phyloP scores from a whole-genome alignment of 257 asterid genomes.

The Sherardia arvensis region DNA sequence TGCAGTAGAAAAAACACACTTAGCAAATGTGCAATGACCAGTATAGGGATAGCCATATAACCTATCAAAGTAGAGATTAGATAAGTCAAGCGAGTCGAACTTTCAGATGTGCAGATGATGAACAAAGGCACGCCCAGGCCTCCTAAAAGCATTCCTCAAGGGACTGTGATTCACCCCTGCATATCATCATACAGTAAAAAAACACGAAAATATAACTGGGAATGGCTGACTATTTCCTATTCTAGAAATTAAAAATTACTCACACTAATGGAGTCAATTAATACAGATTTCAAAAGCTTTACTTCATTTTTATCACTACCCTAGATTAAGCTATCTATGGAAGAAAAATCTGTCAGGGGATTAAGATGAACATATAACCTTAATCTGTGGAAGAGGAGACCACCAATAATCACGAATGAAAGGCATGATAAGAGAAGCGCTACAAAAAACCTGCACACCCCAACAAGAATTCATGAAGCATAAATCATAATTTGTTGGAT shows the following conservation, averaged over 20 bases:
- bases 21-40: constrained; percentile 11
- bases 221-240: background rate
- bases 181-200: constrained; percentile 25
- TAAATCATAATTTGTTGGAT: background rate
- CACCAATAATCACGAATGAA: constrained; percentile 83
- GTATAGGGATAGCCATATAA: constrained; percentile 10
- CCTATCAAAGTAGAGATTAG: constrained; percentile 23
- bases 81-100: constrained; percentile 46
- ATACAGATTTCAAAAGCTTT: background rate
- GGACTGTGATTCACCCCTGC: constrained; percentile 63
- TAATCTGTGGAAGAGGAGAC: constrained; percentile 79
- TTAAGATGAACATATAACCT: constrained; percentile 33
- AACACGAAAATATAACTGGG: constrained; percentile 7
- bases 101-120: constrained; percentile 94
- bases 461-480: background rate
- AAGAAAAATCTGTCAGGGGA: background rate
- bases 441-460: constrained; percentile 61
- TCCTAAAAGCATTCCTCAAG: constrained; percentile 99
- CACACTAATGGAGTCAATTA: background rate
- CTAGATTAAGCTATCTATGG: background rate
- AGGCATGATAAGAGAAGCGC: constrained; percentile 76
- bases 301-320: background rate
- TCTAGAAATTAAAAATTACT: background rate
- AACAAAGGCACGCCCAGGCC: constrained; percentile 98
- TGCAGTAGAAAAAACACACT: constrained; percentile 53